Evolutionary conservation across 2,329 filamentous ascomycete genomes (phyloP), one percentile per base, ranked within the genome.

Genomic region (Diaporthe eres): DNA sequence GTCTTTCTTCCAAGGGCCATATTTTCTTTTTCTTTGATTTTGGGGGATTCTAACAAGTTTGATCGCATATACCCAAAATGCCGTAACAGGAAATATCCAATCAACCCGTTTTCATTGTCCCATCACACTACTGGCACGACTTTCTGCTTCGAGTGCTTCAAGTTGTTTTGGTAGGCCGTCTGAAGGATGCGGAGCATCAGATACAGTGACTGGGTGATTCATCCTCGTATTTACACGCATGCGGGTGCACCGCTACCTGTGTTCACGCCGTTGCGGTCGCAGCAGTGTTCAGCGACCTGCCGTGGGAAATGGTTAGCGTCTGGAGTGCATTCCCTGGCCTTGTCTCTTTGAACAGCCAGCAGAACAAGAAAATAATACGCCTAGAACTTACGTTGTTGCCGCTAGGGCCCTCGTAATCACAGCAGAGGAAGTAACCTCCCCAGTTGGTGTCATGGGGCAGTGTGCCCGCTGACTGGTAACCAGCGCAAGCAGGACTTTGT

Each of bases 161-260:
- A 10, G 7, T 28, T 17, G 13, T 17, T 17, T 17, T 42, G 13
- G 22, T 19, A 37, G 4, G 4, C 2, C 31, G 1, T 1, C 15
- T 5, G 13, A 47, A 47, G n/a, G 6, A 17, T 10, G 15, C 15
- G 4, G 2, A 63, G 9, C 13, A 17, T 0, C 15, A 13, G 3
- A 39, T 39, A 12, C 37, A 13, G 37, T 39, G 34, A 34, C 6
- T n/a, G 12, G 10, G 22, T 39, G 19, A 15, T 25, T 13, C n/a
- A 17, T 6, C 4, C 34, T n/a, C 7, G 3, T 22, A 22, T 28
- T 44, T 22, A 63, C 39, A 28, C n/a, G 60, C 60, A 63, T 19
- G 60, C 39, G 19, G 60, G 60, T 28, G 39, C 39, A 15, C 60
- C 60, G 39, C 60, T 63, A 44, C 60, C 60, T 22, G 60, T 63